Base-by-base conservation (phyloP, 257 asterid species). In the Henckelia pumila region DNA sequence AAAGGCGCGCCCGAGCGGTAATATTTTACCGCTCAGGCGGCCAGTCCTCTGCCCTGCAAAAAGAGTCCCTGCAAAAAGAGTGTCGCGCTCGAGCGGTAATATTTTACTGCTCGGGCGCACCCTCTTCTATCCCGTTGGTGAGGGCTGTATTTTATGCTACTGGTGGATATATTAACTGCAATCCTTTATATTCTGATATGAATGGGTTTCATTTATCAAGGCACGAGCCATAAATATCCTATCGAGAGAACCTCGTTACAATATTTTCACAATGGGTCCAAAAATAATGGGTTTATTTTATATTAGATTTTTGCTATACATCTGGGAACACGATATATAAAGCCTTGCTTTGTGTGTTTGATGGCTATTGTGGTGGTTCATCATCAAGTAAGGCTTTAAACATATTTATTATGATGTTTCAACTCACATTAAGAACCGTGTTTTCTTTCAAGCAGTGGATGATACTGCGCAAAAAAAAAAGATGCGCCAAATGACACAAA, bases 361-460 rank as follows among this genome's bases (percentile, higher is more conserved):
- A 16, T 44, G 28, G 29, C 30, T 61, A 17, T 60, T 44, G 57
- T 69, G 61, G 26, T 64, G 56, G 37, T 52, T 71, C 59, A 63
- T 59, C 56, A 63, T 67, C 32, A 23, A 20, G 20, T 59, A 70
- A 40, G 67, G 60, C 64, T 66, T 26, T 57, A 28, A 53, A 23
- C 37, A 26, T 66, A 13, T 53, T 17, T 33, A 22, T 23, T 61
- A 24, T 58, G 69, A 67, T 67, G 32, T 61, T 74, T 8, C 19
- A 8, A 57, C 70, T 59, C 58, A 47, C 68, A n/a, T 67, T 70
- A 55, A 55, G 67, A 53, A 4, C 40, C 23, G 25, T 22, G 25
- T 72, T 62, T 40, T 79, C 63, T 35, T 71, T 64, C 23, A 71
- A 68, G 84, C 76, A 68, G 63, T 25, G 67, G 79, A 77, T 49